phyloP scores from a whole-genome alignment of 768 basidiomycete genomes.

The Naganishia antarctica region DNA sequence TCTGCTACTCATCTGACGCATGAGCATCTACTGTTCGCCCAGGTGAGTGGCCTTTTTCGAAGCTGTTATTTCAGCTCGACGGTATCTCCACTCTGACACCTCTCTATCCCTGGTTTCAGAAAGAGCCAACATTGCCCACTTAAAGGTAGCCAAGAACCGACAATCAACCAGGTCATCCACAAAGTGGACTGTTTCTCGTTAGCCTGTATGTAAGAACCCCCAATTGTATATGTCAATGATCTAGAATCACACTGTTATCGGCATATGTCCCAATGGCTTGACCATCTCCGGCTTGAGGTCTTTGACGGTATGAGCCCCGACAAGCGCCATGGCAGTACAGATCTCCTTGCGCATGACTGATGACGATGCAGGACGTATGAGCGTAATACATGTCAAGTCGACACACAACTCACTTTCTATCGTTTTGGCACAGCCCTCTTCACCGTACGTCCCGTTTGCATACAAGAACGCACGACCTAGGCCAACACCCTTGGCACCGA shows the following conservation, averaged over 20 bases:
- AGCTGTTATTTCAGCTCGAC: no score
- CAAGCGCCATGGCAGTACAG: slow-evolving; percentile 43
- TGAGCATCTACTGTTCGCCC: no score
- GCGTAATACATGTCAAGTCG: neutral
- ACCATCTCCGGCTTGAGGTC: slow-evolving; percentile 49
- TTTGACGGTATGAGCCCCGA: slow-evolving; percentile 36
- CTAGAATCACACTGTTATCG: neutral
- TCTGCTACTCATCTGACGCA: no score
- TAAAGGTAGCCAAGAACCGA: no score
- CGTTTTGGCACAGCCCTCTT: slow-evolving; percentile 47
- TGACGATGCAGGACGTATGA: neutral
- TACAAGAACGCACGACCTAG: slow-evolving; percentile 51
- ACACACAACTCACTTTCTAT: slow-evolving; percentile 44
- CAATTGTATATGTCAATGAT: no score
- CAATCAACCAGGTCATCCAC: no score
- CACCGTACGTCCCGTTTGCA: slow-evolving; percentile 51
- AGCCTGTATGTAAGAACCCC: no score
- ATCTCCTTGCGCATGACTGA: slow-evolving; percentile 46
- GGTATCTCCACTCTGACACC: no score
- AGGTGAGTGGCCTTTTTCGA: no score
- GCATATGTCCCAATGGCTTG: slow-evolving; percentile 4
- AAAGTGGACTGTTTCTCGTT: no score
- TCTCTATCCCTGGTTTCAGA: no score
- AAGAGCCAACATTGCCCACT: no score
- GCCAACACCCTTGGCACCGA: slow-evolving; percentile 54